Evolutionary conservation across 164 flowering plant species (phyloP).

Genomic region (Umbellularia californica): DNA sequence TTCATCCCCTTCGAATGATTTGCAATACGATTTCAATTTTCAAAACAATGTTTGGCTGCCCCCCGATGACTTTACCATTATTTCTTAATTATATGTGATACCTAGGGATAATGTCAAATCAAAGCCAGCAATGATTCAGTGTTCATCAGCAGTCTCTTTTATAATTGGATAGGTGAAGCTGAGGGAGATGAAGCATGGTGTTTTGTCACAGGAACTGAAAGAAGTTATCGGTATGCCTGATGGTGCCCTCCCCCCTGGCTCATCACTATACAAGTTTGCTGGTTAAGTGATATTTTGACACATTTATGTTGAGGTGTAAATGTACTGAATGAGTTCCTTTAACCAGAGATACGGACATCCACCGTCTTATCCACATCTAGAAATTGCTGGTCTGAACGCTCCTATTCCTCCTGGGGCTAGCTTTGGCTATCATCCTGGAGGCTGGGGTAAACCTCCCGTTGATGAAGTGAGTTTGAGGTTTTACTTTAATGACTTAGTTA

Average conservation of each 20-base stretch:
- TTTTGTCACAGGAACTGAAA: slow-evolving; percentile 83
- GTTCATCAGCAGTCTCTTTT: background rate
- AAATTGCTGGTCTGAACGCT: slow-evolving; percentile 97
- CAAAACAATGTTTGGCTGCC: too few relatives aligned
- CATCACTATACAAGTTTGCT: slow-evolving; percentile 94
- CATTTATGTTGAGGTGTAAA: background rate
- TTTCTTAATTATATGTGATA: too few relatives aligned
- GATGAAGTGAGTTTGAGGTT: slow-evolving; percentile 65
- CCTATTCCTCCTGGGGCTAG: slow-evolving; percentile 96
- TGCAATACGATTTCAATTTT: too few relatives aligned
- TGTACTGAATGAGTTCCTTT: slow-evolving; percentile 4
- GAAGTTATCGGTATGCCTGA: slow-evolving; percentile 99
- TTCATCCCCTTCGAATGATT: too few relatives aligned
- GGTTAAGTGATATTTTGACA: slow-evolving; percentile 1
- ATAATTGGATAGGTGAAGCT: slow-evolving; percentile 67
- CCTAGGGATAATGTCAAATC: background rate
- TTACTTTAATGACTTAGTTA: background rate
- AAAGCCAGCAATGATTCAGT: background rate
- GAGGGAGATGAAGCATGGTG: slow-evolving; percentile 98
- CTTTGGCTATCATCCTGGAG: slow-evolving; percentile 99
- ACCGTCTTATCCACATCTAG: slow-evolving; percentile 93
- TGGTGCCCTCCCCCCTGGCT: slow-evolving; percentile 97
- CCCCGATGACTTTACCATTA: too few relatives aligned
- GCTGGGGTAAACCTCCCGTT: slow-evolving; percentile 99
- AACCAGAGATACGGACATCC: slow-evolving; percentile 98